Conservation (phyloP, 2,329 filamentous ascomycete species). For the Periconia digitata region DNA sequence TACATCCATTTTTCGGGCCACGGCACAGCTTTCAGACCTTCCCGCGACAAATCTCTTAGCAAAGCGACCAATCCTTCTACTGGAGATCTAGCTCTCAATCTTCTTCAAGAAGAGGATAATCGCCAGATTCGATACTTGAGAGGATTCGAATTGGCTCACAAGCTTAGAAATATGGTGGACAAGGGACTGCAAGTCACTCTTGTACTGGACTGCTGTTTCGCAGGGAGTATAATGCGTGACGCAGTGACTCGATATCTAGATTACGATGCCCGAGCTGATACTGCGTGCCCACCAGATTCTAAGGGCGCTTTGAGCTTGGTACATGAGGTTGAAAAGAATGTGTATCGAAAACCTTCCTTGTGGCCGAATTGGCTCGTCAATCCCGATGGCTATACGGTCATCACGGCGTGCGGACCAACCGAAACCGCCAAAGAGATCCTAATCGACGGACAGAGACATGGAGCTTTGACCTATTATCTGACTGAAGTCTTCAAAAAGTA, state of each 20-base stretch:
- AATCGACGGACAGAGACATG: background rate
- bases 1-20: background rate
- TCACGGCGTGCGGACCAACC: background rate
- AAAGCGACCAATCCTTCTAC: background rate
- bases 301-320: background rate
- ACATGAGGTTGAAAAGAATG: background rate
- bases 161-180: background rate
- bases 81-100: background rate
- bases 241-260: background rate
- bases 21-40: background rate
- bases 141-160: background rate
- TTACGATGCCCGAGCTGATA: background rate
- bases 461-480: background rate
- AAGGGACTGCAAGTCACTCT: conserved; percentile 6
- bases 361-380: background rate
- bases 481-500: background rate
- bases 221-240: background rate
- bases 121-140: background rate
- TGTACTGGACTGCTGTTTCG: conserved; percentile 8
- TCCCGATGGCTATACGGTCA: background rate
- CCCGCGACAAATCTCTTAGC: too few species aligned
- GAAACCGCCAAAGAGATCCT: background rate
- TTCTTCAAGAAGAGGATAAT: background rate
- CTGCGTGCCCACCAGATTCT: background rate
- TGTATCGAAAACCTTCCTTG: background rate